Percentiles rank a stretch among this genome's conserved stretches.
These are phyloP conservation scores for Calonectria pauciramosa DNA, from an alignment of 2,329 filamentous ascomycete genomes.

Conservation along the genomic window DNA sequence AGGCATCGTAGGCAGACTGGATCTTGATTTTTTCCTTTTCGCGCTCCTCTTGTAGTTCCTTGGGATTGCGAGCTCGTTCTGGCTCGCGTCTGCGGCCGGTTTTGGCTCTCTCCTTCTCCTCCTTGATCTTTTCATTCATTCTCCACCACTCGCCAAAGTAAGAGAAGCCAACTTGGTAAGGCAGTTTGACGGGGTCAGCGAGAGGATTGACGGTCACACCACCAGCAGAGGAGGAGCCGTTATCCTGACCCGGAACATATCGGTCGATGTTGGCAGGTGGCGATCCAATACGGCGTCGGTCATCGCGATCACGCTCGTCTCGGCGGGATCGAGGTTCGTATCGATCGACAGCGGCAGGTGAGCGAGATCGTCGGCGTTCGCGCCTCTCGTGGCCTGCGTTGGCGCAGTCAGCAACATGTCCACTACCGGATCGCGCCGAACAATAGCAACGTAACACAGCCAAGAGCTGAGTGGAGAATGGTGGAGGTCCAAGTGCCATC, in stretches of 20 bases:
- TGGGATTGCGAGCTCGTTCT: conserved; percentile 72
- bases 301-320: conserved; percentile 76
- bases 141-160: conserved; percentile 92
- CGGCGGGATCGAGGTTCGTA: conserved; percentile 81
- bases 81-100: conserved; percentile 78
- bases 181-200: conserved; percentile 78
- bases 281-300: conserved; percentile 72
- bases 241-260: conserved; percentile 83
- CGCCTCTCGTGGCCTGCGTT: conserved; percentile 68
- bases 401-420: conserved; percentile 4
- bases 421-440: neutral
- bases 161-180: conserved; percentile 87
- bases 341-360: conserved; percentile 78
- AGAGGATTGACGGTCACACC: conserved; percentile 72
- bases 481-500: neutral
- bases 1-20: conserved; percentile 76
- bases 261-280: conserved; percentile 83
- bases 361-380: conserved; percentile 76
- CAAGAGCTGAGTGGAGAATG: neutral
- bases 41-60: conserved; percentile 79
- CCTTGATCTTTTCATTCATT: conserved; percentile 84
- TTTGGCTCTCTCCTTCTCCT: conserved; percentile 80
- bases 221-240: conserved; percentile 56
- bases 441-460: conserved; percentile 11
- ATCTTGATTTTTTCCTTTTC: conserved; percentile 85